phyloP scores from a whole-genome alignment of 805 yeast species.

The Suhomyces sp. region DNA sequence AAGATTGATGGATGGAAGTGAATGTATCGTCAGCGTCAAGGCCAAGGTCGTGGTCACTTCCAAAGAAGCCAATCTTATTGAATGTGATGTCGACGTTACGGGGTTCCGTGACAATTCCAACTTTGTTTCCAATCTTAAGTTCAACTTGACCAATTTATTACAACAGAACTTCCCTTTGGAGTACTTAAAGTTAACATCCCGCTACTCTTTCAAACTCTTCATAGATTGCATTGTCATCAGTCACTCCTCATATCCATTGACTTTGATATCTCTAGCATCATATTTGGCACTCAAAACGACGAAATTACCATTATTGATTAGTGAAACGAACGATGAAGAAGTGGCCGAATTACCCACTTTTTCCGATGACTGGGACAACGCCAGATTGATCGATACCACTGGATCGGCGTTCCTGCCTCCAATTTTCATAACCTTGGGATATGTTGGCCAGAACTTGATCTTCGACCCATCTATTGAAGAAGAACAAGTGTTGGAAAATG shows the following conservation, averaged over 20 bases:
- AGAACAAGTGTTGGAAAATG: slow-evolving; percentile 84
- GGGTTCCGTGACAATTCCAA: slow-evolving; percentile 80
- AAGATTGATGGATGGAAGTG: slow-evolving; percentile 84
- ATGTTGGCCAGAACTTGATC: slow-evolving; percentile 65
- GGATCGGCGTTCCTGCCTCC: slow-evolving; percentile 60
- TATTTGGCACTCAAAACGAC: slow-evolving; percentile 83
- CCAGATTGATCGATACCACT: slow-evolving; percentile 40
- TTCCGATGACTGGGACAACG: slow-evolving; percentile 80
- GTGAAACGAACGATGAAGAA: slow-evolving; percentile 63
- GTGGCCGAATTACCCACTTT: slow-evolving; percentile 89
- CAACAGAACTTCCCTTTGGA: slow-evolving; percentile 51
- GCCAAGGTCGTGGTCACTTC: slow-evolving; percentile 63
- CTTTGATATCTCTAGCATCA: slow-evolving; percentile 74
- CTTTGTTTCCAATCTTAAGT: slow-evolving; percentile 60
- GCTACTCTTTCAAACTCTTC: slow-evolving; percentile 71
- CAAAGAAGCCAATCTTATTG: slow-evolving; percentile 51
- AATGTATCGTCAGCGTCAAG: slow-evolving; percentile 89
- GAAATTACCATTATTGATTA: slow-evolving; percentile 66
- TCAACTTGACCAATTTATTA: slow-evolving; percentile 57
- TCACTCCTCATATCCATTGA: slow-evolving; percentile 76
- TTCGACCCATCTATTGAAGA: slow-evolving; percentile 90
- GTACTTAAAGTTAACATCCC: slow-evolving; percentile 62
- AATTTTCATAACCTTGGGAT: slow-evolving; percentile 70
- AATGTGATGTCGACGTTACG: slow-evolving; percentile 77
- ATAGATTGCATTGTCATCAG: slow-evolving; percentile 81